Base-by-base conservation (phyloP, 2,329 filamentous ascomycete genomes). In the Karstenula rhodostoma region DNA sequence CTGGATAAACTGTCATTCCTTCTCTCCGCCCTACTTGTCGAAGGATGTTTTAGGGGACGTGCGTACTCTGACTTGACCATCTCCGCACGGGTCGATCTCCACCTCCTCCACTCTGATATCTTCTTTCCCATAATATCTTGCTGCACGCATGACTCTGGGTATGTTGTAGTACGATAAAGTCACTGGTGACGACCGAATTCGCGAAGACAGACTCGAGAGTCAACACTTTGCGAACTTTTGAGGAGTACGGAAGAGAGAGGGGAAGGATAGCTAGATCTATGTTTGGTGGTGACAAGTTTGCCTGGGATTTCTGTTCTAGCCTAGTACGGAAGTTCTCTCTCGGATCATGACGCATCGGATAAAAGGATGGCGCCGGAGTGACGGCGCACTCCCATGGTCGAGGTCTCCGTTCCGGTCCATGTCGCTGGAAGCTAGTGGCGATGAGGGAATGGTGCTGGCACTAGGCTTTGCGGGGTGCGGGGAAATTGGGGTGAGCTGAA, bases 41-140 rank as follows among this genome's bases (percentile, higher is more conserved):
- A 22, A 12, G 23, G 44, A 44, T n/a, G 9, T 17, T 22, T 12
- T n/a, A 40, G 37, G 17, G 35, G 8, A 9, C 37, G 15, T 35
- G 60, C 62, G 17, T 65, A 77, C 76, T 62, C 74, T 76, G 64
- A 89, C 80, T 71, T 88, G 82, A 1, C 83, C 83, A 9, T 80
- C 73, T 5, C 80, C 77, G 57, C 84, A 83, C 8, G 71, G 63
- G 1, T 84, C 82, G 50, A 80, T 77, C 4, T 80, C 79, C 27
- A 87, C 77, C 62, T 84, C 71, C 64, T 86, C 84, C 64, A 87
- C 80, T 43, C 84, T 78, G 57, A 87, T 81, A 67, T 87, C 84
- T 64, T 83, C 80, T 60, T 82, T 83, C 17, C 84, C 85, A 68
- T 86, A 83, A 66, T 84, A 87, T 66, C 83, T 77, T 25, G 83